Conservation (phyloP, 129 eudicot species). For the Gnaphalium uliginosum region DNA sequence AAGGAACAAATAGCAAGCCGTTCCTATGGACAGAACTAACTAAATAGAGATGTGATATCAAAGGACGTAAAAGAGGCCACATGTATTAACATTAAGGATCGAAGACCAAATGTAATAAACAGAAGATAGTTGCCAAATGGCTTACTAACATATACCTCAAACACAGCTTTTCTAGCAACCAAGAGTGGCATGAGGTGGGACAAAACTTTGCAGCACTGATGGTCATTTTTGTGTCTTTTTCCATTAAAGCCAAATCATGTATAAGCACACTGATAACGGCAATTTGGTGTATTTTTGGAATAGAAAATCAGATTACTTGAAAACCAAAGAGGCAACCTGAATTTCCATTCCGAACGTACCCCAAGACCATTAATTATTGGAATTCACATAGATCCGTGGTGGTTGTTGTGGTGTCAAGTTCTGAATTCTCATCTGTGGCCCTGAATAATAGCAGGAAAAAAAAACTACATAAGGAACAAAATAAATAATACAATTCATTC, state of each 20-base stretch:
- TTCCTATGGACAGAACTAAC: too few species aligned
- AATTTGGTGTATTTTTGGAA: not conserved
- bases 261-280: not conserved
- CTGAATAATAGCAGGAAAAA: too few species aligned
- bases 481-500: too few species aligned
- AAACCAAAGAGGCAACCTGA: not conserved
- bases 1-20: too few species aligned
- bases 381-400: not conserved
- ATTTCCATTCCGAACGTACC: not conserved
- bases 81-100: too few species aligned
- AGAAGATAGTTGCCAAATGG: too few species aligned
- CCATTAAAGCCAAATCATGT: not conserved
- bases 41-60: too few species aligned
- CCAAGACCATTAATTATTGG: not conserved
- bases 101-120: too few species aligned
- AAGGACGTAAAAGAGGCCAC: too few species aligned
- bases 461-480: too few species aligned
- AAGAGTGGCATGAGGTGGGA: not conserved
- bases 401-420: not conserved
- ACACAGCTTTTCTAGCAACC: not conserved
- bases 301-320: too few species aligned
- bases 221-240: not conserved
- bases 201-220: not conserved
- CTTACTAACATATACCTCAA: too few species aligned
- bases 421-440: not conserved